Evolutionary conservation across 2,329 filamentous ascomycete species (phyloP), one percentile per base, ranked within the genome.

Genomic region (Xylariomycetidae sp.): DNA sequence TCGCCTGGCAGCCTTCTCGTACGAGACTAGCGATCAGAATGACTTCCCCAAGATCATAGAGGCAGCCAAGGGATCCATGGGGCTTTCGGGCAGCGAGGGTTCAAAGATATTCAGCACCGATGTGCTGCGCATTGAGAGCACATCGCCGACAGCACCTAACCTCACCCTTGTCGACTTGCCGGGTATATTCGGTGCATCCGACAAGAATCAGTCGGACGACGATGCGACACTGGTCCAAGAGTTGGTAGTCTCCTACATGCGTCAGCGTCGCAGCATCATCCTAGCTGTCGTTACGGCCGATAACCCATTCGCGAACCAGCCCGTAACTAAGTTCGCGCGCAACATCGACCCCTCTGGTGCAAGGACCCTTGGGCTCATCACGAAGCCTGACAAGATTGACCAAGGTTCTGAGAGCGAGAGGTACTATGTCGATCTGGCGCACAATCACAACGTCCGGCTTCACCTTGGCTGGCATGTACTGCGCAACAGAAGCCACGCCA

Each of bases 111-210:
- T 74, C 43, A 62, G 56, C 25, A 56, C 54, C 8, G 64, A 74
- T 40, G 51, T 67, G 2, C 59, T 75, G 1, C 60, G 60, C 2
- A 54, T 74, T 17, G 66, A 73, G 43, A 52, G 72, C 3, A 56
- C 54, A 3, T 64, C 69, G 0, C 67, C 70, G 0, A 46, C 56
- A 2, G 59, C 62, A 23, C 66, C 66, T 3, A 64, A 74, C 13
- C 56, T 80, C 12, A 79, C 74, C 0, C 58, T 80, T 19, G 72
- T 80, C 2, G 74, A 80, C 46, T 58, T 80, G 1, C 75, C 74
- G 1, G 74, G 75, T 3, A 51, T 80, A 9, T 70, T 76, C 37
- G 57, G 66, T 12, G 59, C 62, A 0, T 55, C 62, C 7, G 66
- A 58, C 22, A 61, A 63, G 20, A 52, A 64, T 2, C 65, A 74